Percentiles rank a stretch among this genome's conserved stretches.
Conservation (phyloP, 2,329 filamentous ascomycete genomes). For the Phaeosphaeriaceae sp. region DNA sequence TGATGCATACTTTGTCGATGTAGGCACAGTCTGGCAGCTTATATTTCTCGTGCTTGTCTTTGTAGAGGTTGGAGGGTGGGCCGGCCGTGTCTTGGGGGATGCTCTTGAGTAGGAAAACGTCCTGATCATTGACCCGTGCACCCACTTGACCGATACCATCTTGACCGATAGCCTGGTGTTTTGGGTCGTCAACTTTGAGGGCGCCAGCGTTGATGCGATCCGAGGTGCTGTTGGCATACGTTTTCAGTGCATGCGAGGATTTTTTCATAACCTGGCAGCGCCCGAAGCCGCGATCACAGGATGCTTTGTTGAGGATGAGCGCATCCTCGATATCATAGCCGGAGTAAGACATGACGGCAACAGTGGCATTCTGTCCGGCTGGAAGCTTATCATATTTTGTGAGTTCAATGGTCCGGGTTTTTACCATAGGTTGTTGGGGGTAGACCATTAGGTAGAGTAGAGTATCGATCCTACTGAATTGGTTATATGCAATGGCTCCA, state of each 20-base stretch:
- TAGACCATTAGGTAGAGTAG: slow-evolving; percentile 97
- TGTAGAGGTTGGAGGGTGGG: slow-evolving; percentile 68
- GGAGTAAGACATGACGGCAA: slow-evolving; percentile 99
- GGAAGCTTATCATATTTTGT: slow-evolving; percentile 97
- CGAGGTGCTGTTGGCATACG: slow-evolving; percentile 80
- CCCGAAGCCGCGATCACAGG: slow-evolving; percentile 91
- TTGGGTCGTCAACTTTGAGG: slow-evolving; percentile 57
- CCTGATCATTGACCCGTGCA: slow-evolving; percentile 75
- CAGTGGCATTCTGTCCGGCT: slow-evolving; percentile 94
- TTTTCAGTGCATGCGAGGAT: slow-evolving; percentile 83
- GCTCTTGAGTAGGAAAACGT: slow-evolving; percentile 91
- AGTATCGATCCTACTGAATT: slow-evolving; percentile 96
- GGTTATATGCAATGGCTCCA: slow-evolving; percentile 96
- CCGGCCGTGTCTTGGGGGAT: slow-evolving; percentile 80
- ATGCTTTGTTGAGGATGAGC: slow-evolving; percentile 94
- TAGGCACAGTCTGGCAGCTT: slow-evolving; percentile 84
- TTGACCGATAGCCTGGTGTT: slow-evolving; percentile 74
- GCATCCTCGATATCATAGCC: slow-evolving; percentile 99
- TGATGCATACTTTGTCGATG: slow-evolving; percentile 96
- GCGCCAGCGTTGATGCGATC: slow-evolving; percentile 59
- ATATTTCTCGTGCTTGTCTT: slow-evolving; percentile 75
- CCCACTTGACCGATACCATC: slow-evolving; percentile 92
- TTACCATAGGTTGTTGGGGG: slow-evolving; percentile 96
- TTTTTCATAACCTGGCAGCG: slow-evolving; percentile 99
- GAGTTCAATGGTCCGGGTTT: slow-evolving; percentile 94